These are phyloP conservation scores for Sugiyamaella neomexicana DNA, from an alignment of 1,139 yeast genomes.

Conservation along the genomic window DNA sequence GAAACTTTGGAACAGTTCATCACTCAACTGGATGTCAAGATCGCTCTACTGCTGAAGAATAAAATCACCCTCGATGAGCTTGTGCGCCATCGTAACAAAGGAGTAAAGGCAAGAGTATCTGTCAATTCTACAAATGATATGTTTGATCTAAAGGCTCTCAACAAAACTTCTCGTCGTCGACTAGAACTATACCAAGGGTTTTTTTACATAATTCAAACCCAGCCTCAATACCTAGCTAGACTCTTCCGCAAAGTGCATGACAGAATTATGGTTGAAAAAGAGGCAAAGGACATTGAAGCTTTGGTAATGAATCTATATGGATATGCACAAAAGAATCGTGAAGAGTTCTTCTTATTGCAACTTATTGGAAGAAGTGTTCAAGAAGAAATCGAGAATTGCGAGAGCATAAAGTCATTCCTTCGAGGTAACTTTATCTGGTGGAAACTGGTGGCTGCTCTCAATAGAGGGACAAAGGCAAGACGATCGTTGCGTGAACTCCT, in stretches of 20 bases:
- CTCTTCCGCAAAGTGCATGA: conserved; percentile 45
- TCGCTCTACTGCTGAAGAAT: conserved; percentile 74
- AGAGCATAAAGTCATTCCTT: conserved; percentile 33
- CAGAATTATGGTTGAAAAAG: conserved; percentile 38
- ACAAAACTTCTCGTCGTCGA: conserved; percentile 44
- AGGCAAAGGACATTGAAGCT: conserved; percentile 46
- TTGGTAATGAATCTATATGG: conserved; percentile 53
- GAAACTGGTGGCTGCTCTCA: conserved; percentile 54
- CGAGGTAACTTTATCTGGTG: conserved; percentile 47
- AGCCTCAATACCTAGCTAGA: conserved; percentile 69
- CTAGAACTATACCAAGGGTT: conserved; percentile 71
- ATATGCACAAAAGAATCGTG: conserved; percentile 52
- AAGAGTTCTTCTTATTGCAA: conserved; percentile 69
- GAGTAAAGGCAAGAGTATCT: conserved; percentile 29
- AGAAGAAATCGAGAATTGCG: conserved; percentile 44
- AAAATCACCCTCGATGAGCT: conserved; percentile 78
- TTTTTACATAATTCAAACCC: conserved; percentile 81
- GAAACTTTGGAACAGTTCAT: conserved; percentile 71
- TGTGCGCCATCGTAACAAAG: conserved; percentile 53
- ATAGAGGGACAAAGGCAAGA: conserved; percentile 61
- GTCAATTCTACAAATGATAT: conserved; percentile 34
- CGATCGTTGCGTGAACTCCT: conserved; percentile 54
- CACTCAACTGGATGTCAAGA: conserved; percentile 78
- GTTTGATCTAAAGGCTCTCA: conserved; percentile 45
- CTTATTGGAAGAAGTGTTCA: conserved; percentile 55